Evolutionary conservation across 441 rosid genomes (phyloP).

Genomic region (Adansonia gregorii): DNA sequence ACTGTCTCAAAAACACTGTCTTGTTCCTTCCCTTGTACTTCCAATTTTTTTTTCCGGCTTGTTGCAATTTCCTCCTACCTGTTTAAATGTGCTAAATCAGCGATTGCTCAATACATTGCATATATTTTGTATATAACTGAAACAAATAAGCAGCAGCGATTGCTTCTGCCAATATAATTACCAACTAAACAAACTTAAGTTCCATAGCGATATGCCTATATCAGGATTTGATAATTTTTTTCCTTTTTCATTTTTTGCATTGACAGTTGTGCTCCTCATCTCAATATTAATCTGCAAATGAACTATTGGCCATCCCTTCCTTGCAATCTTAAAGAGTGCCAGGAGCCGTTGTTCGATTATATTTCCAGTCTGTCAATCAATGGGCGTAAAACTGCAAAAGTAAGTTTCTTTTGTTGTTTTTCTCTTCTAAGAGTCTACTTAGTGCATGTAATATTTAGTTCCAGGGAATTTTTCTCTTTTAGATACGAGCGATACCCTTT

Average conservation of each 20-base stretch:
- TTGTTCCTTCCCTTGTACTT: background rate
- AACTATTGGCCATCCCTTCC: constrained; percentile 94
- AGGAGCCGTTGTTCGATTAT: constrained; percentile 82
- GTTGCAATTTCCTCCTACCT: constrained; percentile 3
- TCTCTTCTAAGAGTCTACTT: background rate
- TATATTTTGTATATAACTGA: background rate
- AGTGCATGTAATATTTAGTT: background rate
- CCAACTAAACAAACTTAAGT: constrained; percentile 4
- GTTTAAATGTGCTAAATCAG: constrained; percentile 6
- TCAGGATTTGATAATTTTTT: background rate
- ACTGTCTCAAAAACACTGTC: constrained; percentile 18
- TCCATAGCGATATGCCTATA: background rate
- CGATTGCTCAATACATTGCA: background rate
- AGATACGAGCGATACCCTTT: background rate
- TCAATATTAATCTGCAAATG: constrained; percentile 96
- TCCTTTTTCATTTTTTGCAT: background rate
- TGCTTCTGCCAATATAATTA: background rate
- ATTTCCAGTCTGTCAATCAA: constrained; percentile 63
- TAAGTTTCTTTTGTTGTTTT: constrained; percentile 34
- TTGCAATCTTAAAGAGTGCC: constrained; percentile 82
- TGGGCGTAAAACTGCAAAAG: constrained; percentile 84
- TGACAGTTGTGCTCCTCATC: constrained; percentile 78
- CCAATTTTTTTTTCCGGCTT: background rate
- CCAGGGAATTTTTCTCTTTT: background rate
- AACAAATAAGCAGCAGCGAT: background rate